Percentiles rank a stretch among this genome's conserved stretches.
These are phyloP conservation scores for Coemansia sp. DNA, from an alignment of 192 early-diverging fungal species.

Conservation along the genomic window DNA sequence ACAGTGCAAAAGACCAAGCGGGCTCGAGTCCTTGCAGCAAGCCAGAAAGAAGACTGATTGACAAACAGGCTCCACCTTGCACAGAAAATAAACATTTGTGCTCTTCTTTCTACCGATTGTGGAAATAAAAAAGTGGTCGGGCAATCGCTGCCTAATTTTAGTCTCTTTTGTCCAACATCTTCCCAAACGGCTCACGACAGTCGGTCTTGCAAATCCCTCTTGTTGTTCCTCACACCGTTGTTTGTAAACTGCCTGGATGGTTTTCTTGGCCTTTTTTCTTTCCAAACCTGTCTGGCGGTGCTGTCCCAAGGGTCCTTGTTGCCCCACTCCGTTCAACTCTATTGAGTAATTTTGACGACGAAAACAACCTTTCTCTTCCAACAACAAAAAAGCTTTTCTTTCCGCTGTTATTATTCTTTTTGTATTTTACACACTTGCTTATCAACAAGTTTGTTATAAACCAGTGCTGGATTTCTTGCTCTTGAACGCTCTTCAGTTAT, in stretches of 20 bases:
- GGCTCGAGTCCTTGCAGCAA: neutral
- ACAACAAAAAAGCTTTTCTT: neutral
- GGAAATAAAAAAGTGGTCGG: neutral
- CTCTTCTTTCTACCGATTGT: neutral
- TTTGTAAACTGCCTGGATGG: neutral
- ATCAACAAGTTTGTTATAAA: too few relatives aligned
- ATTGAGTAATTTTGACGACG: too few relatives aligned
- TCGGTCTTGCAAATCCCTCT: neutral
- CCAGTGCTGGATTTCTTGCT: neutral
- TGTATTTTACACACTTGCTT: neutral
- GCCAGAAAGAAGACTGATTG: neutral
- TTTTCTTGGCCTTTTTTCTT: constrained; percentile 3
- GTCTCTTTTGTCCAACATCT: constrained; percentile 1
- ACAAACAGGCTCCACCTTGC: neutral
- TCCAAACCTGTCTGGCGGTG: neutral
- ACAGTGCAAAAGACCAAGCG: neutral
- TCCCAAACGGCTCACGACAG: neutral
- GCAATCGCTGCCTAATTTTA: constrained; percentile 15
- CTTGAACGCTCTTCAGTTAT: neutral
- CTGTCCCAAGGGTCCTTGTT: neutral
- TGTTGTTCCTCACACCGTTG: neutral
- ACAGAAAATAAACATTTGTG: neutral
- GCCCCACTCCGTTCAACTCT: neutral
- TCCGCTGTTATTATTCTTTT: neutral
- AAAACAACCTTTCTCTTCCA: neutral